Percentiles rank a stretch among this genome's conserved stretches.
phyloP scores from a whole-genome alignment of 148 eudicot genomes.

The Fallopia convolvulus region DNA sequence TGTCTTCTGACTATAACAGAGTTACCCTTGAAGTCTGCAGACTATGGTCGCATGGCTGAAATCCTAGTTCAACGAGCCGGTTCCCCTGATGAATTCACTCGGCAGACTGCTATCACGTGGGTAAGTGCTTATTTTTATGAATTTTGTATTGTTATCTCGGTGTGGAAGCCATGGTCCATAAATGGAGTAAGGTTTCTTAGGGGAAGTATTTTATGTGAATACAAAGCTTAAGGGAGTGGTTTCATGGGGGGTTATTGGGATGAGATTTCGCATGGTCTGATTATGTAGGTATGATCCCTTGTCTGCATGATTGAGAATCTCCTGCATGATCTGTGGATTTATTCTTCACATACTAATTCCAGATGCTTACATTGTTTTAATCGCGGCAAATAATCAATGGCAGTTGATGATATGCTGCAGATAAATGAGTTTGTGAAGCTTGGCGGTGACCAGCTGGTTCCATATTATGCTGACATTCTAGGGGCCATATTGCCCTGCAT shows the following conservation, averaged over 20 bases:
- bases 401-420: constrained; percentile 32
- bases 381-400: not conserved
- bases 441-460: constrained; percentile 92
- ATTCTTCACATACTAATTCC: not conserved
- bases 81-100: constrained; percentile 83
- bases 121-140: constrained; percentile 32
- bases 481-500: constrained; percentile 95
- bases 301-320: too few species aligned
- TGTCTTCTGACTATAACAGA: constrained; percentile 32
- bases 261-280: not conserved
- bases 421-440: constrained; percentile 95
- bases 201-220: not conserved
- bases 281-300: not conserved
- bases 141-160: not conserved
- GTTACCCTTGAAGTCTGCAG: constrained; percentile 79
- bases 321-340: not conserved
- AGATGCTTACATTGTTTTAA: not conserved
- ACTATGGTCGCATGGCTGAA: constrained; percentile 99
- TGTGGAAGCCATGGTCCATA: not conserved
- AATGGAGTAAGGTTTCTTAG: not conserved
- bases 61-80: constrained; percentile 93
- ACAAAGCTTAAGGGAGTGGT: not conserved
- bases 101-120: constrained; percentile 99
- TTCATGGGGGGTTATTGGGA: not conserved
- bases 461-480: constrained; percentile 92